These are phyloP conservation scores for Amorphotheca resinae DNA, from an alignment of 495 filamentous ascomycete genomes.

Conservation along the genomic window DNA sequence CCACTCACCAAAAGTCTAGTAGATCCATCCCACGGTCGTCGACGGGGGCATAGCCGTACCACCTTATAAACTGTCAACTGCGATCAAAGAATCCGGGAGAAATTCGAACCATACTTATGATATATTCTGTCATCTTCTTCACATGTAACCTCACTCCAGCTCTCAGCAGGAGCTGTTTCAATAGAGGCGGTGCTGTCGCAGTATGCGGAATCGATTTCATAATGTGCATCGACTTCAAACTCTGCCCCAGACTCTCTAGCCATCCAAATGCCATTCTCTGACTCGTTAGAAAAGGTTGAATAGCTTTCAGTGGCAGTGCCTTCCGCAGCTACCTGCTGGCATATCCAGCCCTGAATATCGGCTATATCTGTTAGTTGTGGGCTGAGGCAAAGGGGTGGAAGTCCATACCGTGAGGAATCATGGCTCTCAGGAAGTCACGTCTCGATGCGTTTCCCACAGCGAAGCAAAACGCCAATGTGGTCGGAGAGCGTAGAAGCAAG, in stretches of 20 bases:
- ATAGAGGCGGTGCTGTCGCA: not conserved
- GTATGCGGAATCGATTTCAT: not conserved
- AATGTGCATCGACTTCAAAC: not conserved
- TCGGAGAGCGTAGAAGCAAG: not conserved
- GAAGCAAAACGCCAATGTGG: not conserved
- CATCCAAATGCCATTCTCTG: not conserved
- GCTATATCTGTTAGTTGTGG: not conserved
- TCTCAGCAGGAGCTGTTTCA: not conserved
- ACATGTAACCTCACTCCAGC: not conserved
- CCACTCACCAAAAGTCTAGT: not conserved
- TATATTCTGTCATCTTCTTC: slow-evolving; percentile 25
- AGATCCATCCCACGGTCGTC: not conserved
- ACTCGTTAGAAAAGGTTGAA: not conserved
- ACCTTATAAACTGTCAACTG: not conserved
- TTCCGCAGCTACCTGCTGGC: not conserved
- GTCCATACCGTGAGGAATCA: not conserved
- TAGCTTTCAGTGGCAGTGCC: not conserved
- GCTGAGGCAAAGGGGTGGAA: not conserved
- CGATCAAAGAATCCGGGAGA: not conserved
- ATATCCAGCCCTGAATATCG: not conserved
- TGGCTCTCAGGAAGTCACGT: not conserved
- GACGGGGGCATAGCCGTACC: not conserved
- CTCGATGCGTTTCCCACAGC: not conserved
- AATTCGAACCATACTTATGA: slow-evolving; percentile 16
- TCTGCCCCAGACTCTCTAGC: not conserved